Conservation (phyloP, 2,329 filamentous ascomycete species). For the Cryphonectria japonica region DNA sequence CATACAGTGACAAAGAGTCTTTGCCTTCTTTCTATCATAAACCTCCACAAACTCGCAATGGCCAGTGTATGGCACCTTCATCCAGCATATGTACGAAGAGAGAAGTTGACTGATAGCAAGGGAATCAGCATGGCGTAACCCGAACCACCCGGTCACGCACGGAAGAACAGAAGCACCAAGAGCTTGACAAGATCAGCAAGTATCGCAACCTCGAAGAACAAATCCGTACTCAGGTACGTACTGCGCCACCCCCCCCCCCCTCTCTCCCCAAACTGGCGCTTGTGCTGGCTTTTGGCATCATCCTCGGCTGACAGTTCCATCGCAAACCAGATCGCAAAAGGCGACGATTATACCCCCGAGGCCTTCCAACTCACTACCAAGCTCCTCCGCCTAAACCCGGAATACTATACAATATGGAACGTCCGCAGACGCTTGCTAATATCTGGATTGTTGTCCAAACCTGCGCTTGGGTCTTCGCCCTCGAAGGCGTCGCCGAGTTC, state of each 20-base stretch:
- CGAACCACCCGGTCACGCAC: constrained; percentile 67
- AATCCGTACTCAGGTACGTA: constrained; percentile 66
- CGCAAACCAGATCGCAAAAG: constrained; percentile 44
- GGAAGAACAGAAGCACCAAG: constrained; percentile 71
- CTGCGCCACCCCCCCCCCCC: constrained; percentile 10
- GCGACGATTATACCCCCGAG: constrained; percentile 55
- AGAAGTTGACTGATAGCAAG: constrained; percentile 30
- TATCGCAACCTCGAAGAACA: constrained; percentile 74
- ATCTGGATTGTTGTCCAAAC: constrained; percentile 60
- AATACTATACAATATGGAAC: constrained; percentile 94
- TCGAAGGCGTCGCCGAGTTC: constrained; percentile 60
- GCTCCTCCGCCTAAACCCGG: constrained; percentile 76
- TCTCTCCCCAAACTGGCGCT: constrained; percentile 23
- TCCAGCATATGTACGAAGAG: constrained; percentile 4
- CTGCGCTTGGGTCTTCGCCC: constrained; percentile 53
- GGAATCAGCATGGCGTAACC: constrained; percentile 77
- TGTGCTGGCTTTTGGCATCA: constrained; percentile 7
- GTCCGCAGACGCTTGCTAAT: constrained; percentile 74
- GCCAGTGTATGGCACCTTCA: constrained; percentile 26
- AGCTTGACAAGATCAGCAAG: constrained; percentile 73
- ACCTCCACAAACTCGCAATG: constrained; percentile 12
- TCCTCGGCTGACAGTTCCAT: constrained; percentile 12
- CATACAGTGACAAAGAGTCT: background rate
- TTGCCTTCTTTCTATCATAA: background rate
- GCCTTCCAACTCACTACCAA: constrained; percentile 72